Conservation (phyloP, 169 alveolate genomes). For the Theileria orientalis region DNA sequence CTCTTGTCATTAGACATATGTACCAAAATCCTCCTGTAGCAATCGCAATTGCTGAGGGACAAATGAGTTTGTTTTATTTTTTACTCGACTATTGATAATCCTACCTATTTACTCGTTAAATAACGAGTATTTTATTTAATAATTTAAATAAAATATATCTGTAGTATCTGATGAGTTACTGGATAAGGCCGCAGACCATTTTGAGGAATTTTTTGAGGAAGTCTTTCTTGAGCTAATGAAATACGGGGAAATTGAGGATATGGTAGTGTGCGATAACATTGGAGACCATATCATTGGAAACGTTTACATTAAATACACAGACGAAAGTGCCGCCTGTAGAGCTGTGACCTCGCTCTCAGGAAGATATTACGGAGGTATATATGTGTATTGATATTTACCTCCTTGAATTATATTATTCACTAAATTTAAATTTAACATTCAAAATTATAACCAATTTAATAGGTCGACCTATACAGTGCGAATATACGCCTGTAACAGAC, state of each 20-base stretch:
- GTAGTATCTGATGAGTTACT: slow-evolving; percentile 88
- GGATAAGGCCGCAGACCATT: slow-evolving; percentile 95
- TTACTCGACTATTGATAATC: neutral
- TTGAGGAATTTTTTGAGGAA: slow-evolving; percentile 97
- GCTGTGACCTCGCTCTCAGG: slow-evolving; percentile 92
- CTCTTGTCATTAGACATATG: slow-evolving; percentile 94
- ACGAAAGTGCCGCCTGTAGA: slow-evolving; percentile 94
- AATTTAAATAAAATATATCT: neutral
- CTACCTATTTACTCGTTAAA: neutral
- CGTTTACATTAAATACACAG: slow-evolving; percentile 93
- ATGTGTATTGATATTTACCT: neutral
- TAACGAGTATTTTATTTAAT: neutral
- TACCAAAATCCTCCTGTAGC: slow-evolving; percentile 98
- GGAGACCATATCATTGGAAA: slow-evolving; percentile 99
- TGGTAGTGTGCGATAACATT: slow-evolving; percentile 98
- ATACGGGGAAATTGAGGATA: slow-evolving; percentile 97
- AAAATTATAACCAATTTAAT: no score
- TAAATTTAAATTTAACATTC: neutral
- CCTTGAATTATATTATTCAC: neutral
- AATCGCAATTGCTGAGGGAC: slow-evolving; percentile 98
- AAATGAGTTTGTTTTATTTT: slow-evolving; percentile 73
- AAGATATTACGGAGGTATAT: slow-evolving; percentile 87
- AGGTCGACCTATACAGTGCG: slow-evolving; percentile 91
- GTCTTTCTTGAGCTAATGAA: slow-evolving; percentile 95
- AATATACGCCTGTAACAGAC: slow-evolving; percentile 99